Conservation (phyloP, 305 asterid species). For the Caryopteris hybrid region DNA sequence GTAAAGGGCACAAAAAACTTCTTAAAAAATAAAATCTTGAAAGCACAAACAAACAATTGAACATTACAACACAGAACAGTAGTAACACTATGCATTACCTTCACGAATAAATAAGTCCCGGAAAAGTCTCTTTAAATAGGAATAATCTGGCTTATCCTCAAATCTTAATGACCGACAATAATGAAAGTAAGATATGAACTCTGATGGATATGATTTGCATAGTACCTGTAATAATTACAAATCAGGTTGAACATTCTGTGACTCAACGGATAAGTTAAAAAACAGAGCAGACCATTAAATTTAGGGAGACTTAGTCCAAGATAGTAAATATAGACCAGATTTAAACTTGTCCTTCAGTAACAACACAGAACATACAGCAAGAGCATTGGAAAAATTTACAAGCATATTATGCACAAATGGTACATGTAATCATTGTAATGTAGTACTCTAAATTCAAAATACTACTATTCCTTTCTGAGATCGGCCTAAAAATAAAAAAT, state of each 20-base stretch:
- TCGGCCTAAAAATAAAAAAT: not conserved
- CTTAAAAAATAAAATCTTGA: constrained; percentile 2
- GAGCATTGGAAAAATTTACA: not conserved
- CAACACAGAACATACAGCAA: not conserved
- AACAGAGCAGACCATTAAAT: not conserved
- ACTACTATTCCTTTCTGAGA: constrained; percentile 1
- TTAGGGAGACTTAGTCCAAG: not conserved
- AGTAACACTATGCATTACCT: constrained; percentile 53
- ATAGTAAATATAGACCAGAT: constrained; percentile 10
- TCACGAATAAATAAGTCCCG: constrained; percentile 93
- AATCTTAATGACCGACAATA: constrained; percentile 88
- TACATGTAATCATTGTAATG: not conserved
- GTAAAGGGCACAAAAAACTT: not conserved
- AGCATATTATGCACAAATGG: not conserved
- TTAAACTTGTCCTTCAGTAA: not conserved
- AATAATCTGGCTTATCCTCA: constrained; percentile 92
- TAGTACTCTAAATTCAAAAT: not conserved
- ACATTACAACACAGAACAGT: no score
- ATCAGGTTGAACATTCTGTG: constrained; percentile 6
- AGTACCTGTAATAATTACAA: constrained; percentile 51
- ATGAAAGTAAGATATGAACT: constrained; percentile 87
- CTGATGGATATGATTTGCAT: constrained; percentile 82
- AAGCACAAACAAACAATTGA: not conserved
- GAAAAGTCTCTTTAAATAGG: constrained; percentile 90
- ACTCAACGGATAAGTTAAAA: not conserved